Base-by-base conservation (phyloP, 768 basidiomycete species). In the Lactarius evosmus region DNA sequence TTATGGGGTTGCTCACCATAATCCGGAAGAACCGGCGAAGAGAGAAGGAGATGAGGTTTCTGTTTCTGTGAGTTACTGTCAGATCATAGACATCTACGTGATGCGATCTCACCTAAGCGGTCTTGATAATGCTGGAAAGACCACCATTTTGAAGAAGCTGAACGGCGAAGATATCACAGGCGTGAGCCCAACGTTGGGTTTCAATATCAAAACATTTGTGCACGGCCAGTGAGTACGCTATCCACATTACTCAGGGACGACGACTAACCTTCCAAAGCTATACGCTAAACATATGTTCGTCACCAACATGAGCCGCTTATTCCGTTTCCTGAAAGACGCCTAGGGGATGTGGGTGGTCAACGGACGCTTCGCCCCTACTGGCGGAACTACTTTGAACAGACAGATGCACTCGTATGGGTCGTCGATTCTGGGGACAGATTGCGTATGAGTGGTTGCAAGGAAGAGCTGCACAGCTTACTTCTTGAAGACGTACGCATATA, bases 291-390 rank as follows among this genome's bases (percentile, higher is more conserved):
- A 86, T 95, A 53, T 91, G 88, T 91, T 72, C 67, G 85, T 75
- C 27, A 7, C 17, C 4, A 14, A 49, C 12, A 3, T 61, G 16
- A 30, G 14, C 33, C n/a, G 33, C 29, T 25, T 33, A 11, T 27
- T 66, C 12, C 44, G 25, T 25, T 22, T 14, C 32, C 56, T 60
- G 22, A 34, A 50, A 55, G 30, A 44, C 46, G 22, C 59, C 62
- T 70, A 98, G 95, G 96, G 97, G 97, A 99, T 74, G 94, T 98
- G 38, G 97, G 97, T 38, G 96, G 97, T 27, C 97, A 99, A 75
- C 86, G 89, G 62, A 95, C 93, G 0, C 85, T 99, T 57, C 84
- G 97, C 33, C 96, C 97, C 7, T 98, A 98, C 75, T 99, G 97
- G 97, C 81, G 93, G 29, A 99, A 98, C 75, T 98, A 98, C 77